Evolutionary conservation across 1,284 basidiomycete genomes (phyloP).

Genomic region (Paramarasmius palmivorus): DNA sequence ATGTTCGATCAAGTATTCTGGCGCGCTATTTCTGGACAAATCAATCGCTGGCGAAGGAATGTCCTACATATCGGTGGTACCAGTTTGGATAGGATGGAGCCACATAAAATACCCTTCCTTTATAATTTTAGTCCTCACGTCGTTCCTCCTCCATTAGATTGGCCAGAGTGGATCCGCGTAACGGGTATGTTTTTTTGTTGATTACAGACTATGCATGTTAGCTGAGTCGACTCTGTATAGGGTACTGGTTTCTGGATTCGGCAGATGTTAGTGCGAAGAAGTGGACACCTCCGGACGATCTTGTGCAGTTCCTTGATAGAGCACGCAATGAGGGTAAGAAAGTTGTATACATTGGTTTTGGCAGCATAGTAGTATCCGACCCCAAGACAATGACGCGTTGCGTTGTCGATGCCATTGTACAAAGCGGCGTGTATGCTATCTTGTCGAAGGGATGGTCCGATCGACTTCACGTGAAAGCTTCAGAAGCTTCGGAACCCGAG

Average conservation of each 20-base stretch:
- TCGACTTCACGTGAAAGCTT: constrained; percentile 71
- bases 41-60: constrained; percentile 92
- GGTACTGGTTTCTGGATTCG: constrained; percentile 95
- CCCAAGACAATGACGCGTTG: constrained; percentile 89
- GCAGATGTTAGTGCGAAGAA: constrained; percentile 85
- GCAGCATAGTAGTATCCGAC: constrained; percentile 97
- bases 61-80: constrained; percentile 79
- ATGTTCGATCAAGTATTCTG: constrained; percentile 99
- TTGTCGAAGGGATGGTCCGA: constrained; percentile 99
- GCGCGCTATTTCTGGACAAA: constrained; percentile 90
- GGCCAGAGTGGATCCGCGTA: constrained; percentile 98
- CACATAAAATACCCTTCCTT: constrained; percentile 94
- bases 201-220: neutral
- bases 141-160: constrained; percentile 91
- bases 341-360: constrained; percentile 97
- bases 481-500: constrained; percentile 59
- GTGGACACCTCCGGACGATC: constrained; percentile 82
- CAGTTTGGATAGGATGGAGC: constrained; percentile 90
- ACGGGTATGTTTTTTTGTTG: constrained; percentile 56
- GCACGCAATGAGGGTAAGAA: constrained; percentile 80
- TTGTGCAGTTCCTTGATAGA: constrained; percentile 80
- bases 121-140: constrained; percentile 95
- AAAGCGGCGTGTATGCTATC: constrained; percentile 87
- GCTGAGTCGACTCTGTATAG: constrained; percentile 36
- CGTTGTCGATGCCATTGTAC: constrained; percentile 85